Percentiles rank a stretch among this genome's conserved stretches.
Evolutionary conservation across 768 basidiomycete genomes (phyloP).

Genomic region (Tulasnella sp.): DNA sequence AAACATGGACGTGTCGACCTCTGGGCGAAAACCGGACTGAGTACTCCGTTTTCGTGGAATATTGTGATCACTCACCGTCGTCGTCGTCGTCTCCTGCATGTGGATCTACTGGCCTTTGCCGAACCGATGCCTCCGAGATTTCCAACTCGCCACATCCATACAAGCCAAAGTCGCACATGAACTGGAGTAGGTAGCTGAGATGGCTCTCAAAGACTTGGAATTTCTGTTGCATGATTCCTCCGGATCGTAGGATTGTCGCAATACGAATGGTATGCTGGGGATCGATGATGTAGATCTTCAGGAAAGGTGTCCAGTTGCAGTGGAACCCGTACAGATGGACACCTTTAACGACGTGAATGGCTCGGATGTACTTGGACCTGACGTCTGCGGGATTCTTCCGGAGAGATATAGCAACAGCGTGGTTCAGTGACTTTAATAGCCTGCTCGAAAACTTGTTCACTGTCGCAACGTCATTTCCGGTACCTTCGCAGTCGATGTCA

Average conservation of each 20-base stretch:
- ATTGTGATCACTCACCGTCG: slow-evolving; percentile 39
- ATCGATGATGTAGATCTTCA: slow-evolving; percentile 74
- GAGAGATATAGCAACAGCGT: slow-evolving; percentile 75
- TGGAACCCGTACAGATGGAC: slow-evolving; percentile 94
- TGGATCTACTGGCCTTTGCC: slow-evolving; percentile 27
- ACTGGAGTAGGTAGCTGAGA: slow-evolving; percentile 79
- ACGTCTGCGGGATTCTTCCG: slow-evolving; percentile 25
- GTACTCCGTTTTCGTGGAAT: slow-evolving; percentile 43
- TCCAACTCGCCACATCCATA: slow-evolving; percentile 92
- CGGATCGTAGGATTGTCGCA: slow-evolving; percentile 69
- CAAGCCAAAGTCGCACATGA: slow-evolving; percentile 89
- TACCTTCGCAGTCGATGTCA: not conserved
- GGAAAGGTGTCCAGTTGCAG: slow-evolving; percentile 71
- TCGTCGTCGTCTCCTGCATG: slow-evolving; percentile 24
- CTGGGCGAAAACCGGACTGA: not conserved
- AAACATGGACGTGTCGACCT: slow-evolving; percentile 17
- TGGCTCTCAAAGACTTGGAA: slow-evolving; percentile 86
- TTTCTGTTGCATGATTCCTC: slow-evolving; percentile 69
- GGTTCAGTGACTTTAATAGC: slow-evolving; percentile 69
- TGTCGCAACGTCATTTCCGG: slow-evolving; percentile 29
- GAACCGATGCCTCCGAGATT: slow-evolving; percentile 39
- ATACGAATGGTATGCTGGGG: slow-evolving; percentile 54
- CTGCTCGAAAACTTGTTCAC: slow-evolving; percentile 66
- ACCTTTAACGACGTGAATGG: slow-evolving; percentile 84
- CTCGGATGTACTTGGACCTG: slow-evolving; percentile 42